Percentiles rank a stretch among this genome's conserved stretches.
These are phyloP conservation scores for Tilletia walkeri DNA, from an alignment of 1,284 basidiomycete species.

Conservation along the genomic window DNA sequence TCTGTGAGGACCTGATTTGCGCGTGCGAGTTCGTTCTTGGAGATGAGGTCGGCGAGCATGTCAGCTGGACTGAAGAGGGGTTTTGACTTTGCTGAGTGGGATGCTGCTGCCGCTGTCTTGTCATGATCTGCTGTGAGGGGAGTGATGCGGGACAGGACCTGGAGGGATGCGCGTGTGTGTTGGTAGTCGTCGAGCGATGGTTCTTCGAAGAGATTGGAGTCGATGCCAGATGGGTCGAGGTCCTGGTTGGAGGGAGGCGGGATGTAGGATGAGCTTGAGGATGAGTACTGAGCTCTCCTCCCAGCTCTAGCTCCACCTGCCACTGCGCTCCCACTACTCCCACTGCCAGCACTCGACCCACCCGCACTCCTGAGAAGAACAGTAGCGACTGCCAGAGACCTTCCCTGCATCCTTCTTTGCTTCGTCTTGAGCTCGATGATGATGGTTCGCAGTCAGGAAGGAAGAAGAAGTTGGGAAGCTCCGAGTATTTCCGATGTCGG, in stretches of 20 bases:
- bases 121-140: background rate
- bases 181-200: slow-evolving; percentile 25
- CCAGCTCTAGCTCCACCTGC: too few species aligned
- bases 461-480: slow-evolving; percentile 8
- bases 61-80: slow-evolving; percentile 22
- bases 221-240: slow-evolving; percentile 42
- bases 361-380: too few species aligned
- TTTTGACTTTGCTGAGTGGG: too few species aligned
- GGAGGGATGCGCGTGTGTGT: background rate
- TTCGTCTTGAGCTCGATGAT: too few species aligned
- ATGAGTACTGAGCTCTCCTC: too few species aligned
- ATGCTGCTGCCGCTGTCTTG: background rate
- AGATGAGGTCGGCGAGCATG: slow-evolving; percentile 31
- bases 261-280: slow-evolving; percentile 22
- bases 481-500: background rate
- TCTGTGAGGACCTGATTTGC: slow-evolving; percentile 30
- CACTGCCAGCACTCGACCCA: too few species aligned
- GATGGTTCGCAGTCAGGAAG: too few species aligned
- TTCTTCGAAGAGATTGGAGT: slow-evolving; percentile 44
- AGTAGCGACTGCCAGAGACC: too few species aligned
- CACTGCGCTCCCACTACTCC: too few species aligned
- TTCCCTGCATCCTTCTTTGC: too few species aligned
- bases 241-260: slow-evolving; percentile 36
- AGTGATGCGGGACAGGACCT: background rate
- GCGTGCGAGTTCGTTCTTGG: slow-evolving; percentile 24